phyloP scores from a whole-genome alignment of 2,329 filamentous ascomycete species.

The Lanzia echinophila region DNA sequence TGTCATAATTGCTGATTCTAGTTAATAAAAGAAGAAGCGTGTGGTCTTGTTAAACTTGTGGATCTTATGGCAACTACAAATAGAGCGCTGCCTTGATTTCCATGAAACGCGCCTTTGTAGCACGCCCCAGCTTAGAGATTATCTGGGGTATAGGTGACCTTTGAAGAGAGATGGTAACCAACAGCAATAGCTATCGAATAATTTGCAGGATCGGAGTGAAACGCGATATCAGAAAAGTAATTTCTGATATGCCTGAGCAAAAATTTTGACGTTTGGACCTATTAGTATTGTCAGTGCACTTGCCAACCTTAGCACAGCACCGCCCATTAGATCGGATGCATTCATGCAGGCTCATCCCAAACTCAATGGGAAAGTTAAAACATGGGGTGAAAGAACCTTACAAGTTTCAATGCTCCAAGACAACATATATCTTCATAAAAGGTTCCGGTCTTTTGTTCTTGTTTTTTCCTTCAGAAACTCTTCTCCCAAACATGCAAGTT shows the following conservation, averaged over 20 bases:
- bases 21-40: neutral
- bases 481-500: conserved; percentile 17
- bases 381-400: conserved; percentile 8
- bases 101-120: neutral
- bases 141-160: neutral
- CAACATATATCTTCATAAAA: conserved; percentile 2
- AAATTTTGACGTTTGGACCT: conserved; percentile 16
- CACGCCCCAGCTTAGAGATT: neutral
- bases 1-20: conserved; percentile 20
- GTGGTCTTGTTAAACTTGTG: neutral
- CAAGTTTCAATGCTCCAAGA: conserved; percentile 5
- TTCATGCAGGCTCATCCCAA: neutral
- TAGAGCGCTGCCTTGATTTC: conserved; percentile 3
- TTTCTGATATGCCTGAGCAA: conserved; percentile 25
- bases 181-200: neutral
- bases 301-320: conserved; percentile 3
- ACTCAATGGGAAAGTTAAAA: neutral
- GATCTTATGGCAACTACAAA: conserved; percentile 10
- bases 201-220: conserved; percentile 16
- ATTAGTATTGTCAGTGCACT: conserved; percentile 20
- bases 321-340: conserved; percentile 6
- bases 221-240: conserved; percentile 21
- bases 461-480: neutral
- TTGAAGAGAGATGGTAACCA: neutral
- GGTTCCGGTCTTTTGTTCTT: neutral